Percentiles rank a stretch among this genome's conserved stretches.
phyloP scores from a whole-genome alignment of 805 yeast species.

The Candida multigemmis region DNA sequence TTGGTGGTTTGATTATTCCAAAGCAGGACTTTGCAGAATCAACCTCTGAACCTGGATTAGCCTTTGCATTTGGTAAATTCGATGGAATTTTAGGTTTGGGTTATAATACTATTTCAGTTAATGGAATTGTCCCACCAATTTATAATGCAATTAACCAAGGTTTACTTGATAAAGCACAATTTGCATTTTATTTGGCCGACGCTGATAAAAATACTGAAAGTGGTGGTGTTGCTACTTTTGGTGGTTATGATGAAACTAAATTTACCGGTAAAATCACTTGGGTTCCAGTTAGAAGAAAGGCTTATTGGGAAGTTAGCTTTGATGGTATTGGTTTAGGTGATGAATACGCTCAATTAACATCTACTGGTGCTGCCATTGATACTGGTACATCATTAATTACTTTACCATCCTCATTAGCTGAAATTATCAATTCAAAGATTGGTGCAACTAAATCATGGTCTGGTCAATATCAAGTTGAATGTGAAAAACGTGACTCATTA shows the following conservation, averaged over 20 bases:
- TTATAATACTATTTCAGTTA: conserved; percentile 83
- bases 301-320: conserved; percentile 97
- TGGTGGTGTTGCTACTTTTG: conserved; percentile 93
- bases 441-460: conserved; percentile 98
- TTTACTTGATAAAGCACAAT: conserved; percentile 73
- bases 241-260: conserved; percentile 78
- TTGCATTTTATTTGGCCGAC: conserved; percentile 88
- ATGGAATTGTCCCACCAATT: conserved; percentile 87
- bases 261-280: conserved; percentile 81
- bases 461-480: conserved; percentile 92
- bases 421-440: conserved; percentile 87
- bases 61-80: conserved; percentile 97
- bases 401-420: conserved; percentile 91
- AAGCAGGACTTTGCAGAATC: conserved; percentile 96
- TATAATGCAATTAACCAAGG: conserved; percentile 82
- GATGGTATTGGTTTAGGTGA: conserved; percentile 88
- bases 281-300: conserved; percentile 98
- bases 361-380: conserved; percentile 95
- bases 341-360: conserved; percentile 74
- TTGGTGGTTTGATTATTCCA: conserved; percentile 81
- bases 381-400: conserved; percentile 97
- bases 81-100: conserved; percentile 97
- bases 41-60: conserved; percentile 93
- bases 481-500: conserved; percentile 72
- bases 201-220: conserved; percentile 51